Evolutionary conservation across 352 stramenopile species (phyloP), one percentile per base, ranked within the genome.

Genomic region (Phytopythium helicoides): DNA sequence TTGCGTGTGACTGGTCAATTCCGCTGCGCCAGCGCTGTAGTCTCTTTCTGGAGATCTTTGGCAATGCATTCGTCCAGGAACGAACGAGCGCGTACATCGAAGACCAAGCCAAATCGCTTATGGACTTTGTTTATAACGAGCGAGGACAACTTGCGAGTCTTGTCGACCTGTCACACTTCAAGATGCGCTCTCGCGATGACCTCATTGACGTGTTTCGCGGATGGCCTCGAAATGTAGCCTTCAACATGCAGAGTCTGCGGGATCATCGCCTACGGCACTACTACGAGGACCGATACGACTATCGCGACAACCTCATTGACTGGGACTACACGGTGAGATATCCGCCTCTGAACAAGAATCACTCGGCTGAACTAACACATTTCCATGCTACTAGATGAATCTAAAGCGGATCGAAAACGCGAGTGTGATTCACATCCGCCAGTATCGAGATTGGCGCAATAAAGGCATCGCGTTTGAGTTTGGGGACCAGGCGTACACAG

Each of bases 381-480:
- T n/a, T 14, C 6, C 8, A 19, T 47, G n/a, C 18, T 23, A 50
- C 54, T n/a, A 93, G 81, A 94, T 92, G 80, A 76, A 56, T n/a
- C 56, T 94, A 19, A 85, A 78, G 49, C 92, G 87, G 56, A 86
- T 92, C 40, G 73, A 89, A 49, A 78, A 95, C 35, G 90, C 92
- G 45, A 91, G 82, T 40, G 93, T 98, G 49, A 95, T 98, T 56
- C 94, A 98, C 66, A 81, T 93, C 54, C 86, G 73, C 9, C 93
- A 98, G 68, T 98, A 94, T 59, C 74, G 78, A 28, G 62, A 88
- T 22, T 98, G 94, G 94, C 81, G 95, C 52, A 89, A 97, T 58
- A 83, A 75, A 12, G 94, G 94, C 41, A 66, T 98, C 47, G 93
- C 94, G 25, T 98, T 96, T 56, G 92, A 98, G 78, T 98, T 98